phyloP scores from a whole-genome alignment of 176 grass and related monocot genomes.

The Saccharum spontaneum region DNA sequence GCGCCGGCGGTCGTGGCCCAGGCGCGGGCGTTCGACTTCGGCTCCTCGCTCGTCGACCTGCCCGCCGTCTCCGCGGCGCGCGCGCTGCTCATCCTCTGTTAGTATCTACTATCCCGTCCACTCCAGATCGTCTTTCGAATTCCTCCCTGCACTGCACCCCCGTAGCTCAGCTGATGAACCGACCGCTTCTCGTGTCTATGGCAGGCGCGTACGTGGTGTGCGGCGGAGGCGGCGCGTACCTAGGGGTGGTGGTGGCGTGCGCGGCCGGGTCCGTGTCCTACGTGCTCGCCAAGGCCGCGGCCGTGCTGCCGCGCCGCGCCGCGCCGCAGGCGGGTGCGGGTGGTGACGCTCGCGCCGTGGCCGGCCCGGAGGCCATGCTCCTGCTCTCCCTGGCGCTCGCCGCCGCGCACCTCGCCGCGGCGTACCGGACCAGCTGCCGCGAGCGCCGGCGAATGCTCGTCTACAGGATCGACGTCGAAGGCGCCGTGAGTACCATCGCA shows the following conservation, averaged over 20 bases:
- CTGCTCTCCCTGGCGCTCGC: slow-evolving; percentile 70
- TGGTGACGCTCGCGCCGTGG: not conserved
- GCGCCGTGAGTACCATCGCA: slow-evolving; percentile 44
- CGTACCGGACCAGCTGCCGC: slow-evolving; percentile 86
- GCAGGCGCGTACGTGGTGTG: slow-evolving; percentile 62
- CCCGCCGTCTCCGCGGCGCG: slow-evolving; percentile 66
- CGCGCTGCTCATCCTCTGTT: slow-evolving; percentile 76
- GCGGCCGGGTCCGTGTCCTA: slow-evolving; percentile 51
- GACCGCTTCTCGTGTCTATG: not conserved
- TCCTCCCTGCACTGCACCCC: no score
- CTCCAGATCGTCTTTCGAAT: not conserved
- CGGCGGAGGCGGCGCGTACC: slow-evolving; percentile 61
- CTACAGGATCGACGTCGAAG: slow-evolving; percentile 93
- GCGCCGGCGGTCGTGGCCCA: slow-evolving; percentile 17
- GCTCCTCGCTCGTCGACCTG: slow-evolving; percentile 70
- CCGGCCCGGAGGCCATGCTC: slow-evolving; percentile 52
- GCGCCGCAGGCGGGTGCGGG: not conserved
- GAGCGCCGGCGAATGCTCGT: slow-evolving; percentile 87
- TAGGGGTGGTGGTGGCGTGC: slow-evolving; percentile 53
- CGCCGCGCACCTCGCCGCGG: slow-evolving; percentile 70
- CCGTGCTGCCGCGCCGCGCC: slow-evolving; percentile 29
- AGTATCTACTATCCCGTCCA: not conserved
- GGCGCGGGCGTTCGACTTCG: slow-evolving; percentile 61
- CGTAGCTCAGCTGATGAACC: not conserved
- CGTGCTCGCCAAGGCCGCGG: slow-evolving; percentile 58